phyloP scores from a whole-genome alignment of 2,329 filamentous ascomycete genomes.

The Ophiostoma tasmaniense region DNA sequence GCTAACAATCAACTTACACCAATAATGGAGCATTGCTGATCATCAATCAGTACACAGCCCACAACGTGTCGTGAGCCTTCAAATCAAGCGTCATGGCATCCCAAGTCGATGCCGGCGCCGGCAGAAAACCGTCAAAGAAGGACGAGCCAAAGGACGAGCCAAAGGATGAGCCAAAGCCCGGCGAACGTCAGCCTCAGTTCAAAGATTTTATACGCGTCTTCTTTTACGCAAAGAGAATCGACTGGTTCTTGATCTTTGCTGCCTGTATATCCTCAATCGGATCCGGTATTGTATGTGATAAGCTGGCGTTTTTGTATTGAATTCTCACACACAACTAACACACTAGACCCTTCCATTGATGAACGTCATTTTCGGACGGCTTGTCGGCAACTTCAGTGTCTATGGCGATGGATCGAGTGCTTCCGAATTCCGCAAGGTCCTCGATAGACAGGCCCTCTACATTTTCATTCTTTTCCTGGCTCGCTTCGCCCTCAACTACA shows the following conservation, averaged over 20 bases:
- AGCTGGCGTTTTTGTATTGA: background rate
- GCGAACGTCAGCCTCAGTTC: background rate
- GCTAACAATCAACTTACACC: background rate
- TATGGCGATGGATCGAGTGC: conserved; percentile 25
- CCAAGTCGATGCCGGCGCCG: background rate
- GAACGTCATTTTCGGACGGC: conserved; percentile 50
- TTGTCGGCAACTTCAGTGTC: conserved; percentile 41
- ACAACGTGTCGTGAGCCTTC: background rate
- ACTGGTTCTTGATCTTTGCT: background rate
- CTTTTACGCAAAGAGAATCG: background rate
- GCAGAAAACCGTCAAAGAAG: background rate
- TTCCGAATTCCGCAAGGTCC: conserved; percentile 29
- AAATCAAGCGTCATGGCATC: background rate
- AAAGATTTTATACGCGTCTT: background rate
- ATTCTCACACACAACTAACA: background rate
- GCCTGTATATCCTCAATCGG: background rate
- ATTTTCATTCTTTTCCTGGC: conserved; percentile 64
- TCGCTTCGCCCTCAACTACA: conserved; percentile 54
- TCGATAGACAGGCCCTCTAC: conserved; percentile 49
- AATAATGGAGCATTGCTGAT: background rate
- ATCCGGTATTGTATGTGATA: background rate
- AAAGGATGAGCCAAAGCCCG: background rate
- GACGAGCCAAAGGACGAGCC: background rate
- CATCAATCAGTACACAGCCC: background rate
- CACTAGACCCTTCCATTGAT: conserved; percentile 45